Evolutionary conservation across 2,329 filamentous ascomycete genomes (phyloP), one percentile per base, ranked within the genome.

Genomic region (Simplicillium sp.): DNA sequence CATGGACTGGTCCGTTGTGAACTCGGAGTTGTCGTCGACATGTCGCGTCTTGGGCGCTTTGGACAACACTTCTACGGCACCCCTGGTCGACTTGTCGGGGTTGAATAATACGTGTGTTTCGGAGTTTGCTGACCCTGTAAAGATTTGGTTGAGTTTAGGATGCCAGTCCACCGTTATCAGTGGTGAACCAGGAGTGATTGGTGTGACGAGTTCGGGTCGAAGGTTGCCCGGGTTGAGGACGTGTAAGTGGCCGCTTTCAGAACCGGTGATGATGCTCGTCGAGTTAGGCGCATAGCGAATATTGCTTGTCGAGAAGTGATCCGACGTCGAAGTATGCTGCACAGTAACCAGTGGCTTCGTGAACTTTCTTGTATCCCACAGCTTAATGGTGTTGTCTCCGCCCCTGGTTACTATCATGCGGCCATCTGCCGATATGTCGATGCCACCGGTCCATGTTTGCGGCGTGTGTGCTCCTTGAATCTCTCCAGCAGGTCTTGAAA

Each of bases 321-420:
- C 80, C 1, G 87, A 90, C 12, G 86, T 94, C 1, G 90, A 94
- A 1, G 76, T 63, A 60, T 95, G 88, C 6, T 81, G 67, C 13
- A 87, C 78, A 2, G 81, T 85, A 37, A 87, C 86, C 12, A 98
- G 74, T 4, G 92, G 87, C 43, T 83, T 73, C 58, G 92, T 97
- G 70, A 98, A 94, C 56, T 96, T 97, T 44, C 92, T 80, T 3
- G 83, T 94, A 58, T 98, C 92, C 92, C 92, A 98, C 2, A 96
- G 72, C 65, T 97, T 97, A 61, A 98, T 90, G 2, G 84, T 75
- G 56, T 94, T 80, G 61, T 98, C 92, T 38, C 89, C 90, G 41
- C 92, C 92, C 50, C 88, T 75, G 1, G 88, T 95, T 7, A 96
- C 83, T 3, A 97, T 79, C 66, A 96, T 82, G 44, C 90, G 77